Percentiles rank a stretch among this genome's conserved stretches.
phyloP scores from a whole-genome alignment of 78 protist species.

The Dictyostelium brefeldianum region DNA sequence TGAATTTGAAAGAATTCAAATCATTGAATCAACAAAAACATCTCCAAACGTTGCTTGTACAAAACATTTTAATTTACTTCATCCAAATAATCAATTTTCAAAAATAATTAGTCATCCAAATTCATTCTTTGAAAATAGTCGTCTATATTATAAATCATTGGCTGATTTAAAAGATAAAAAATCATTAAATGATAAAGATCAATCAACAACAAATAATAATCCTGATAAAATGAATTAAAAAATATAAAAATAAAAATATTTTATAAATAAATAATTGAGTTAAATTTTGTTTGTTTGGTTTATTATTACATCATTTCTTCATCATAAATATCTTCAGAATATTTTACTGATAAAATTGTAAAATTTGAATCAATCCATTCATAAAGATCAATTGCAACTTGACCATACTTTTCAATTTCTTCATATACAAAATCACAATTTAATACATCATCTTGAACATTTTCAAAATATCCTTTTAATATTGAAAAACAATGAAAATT shows the following conservation, averaged over 20 bases:
- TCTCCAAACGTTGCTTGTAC: conserved; percentile 64
- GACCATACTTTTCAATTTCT: conserved; percentile 8
- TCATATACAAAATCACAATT: conserved; percentile 5
- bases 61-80: conserved; percentile 52
- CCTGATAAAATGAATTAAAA: neutral
- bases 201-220: neutral
- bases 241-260: neutral
- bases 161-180: neutral
- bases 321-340: conserved; percentile 8
- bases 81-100: conserved; percentile 35
- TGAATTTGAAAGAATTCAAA: conserved; percentile 16
- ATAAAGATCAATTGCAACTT: neutral
- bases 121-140: conserved; percentile 52
- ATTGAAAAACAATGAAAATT: neutral
- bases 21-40: conserved; percentile 10
- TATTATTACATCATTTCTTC: neutral
- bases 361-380: conserved; percentile 32
- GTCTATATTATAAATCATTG: conserved; percentile 16
- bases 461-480: neutral
- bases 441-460: conserved; percentile 7
- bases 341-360: conserved; percentile 10
- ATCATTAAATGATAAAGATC: neutral
- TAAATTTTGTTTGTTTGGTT: neutral
- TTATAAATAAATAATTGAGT: neutral
- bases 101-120: conserved; percentile 74